These are phyloP conservation scores for Ceratobasidium sp. DNA, from an alignment of 1,284 basidiomycete genomes.

Conservation along the genomic window DNA sequence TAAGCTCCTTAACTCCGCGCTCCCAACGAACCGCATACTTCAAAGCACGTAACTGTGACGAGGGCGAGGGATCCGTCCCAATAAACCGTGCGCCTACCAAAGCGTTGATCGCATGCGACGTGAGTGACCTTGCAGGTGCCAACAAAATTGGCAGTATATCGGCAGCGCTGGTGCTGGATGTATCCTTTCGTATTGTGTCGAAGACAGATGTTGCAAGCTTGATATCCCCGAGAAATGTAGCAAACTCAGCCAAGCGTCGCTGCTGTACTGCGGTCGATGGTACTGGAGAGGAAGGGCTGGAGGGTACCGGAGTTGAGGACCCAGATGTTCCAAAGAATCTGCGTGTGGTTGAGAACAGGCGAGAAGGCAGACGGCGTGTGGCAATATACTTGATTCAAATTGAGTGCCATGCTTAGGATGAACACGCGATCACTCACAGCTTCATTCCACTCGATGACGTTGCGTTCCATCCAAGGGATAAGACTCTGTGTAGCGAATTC, in stretches of 20 bases:
- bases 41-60: constrained; percentile 70
- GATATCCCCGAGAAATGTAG: constrained; percentile 90
- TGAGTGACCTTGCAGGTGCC: constrained; percentile 68
- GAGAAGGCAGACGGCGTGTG: constrained; percentile 81
- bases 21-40: constrained; percentile 79
- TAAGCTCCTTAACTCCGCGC: constrained; percentile 62
- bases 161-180: constrained; percentile 69
- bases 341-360: constrained; percentile 88
- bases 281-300: constrained; percentile 54
- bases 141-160: constrained; percentile 78
- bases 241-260: constrained; percentile 92
- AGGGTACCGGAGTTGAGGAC: constrained; percentile 58
- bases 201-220: constrained; percentile 87
- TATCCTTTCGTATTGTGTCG: constrained; percentile 85
- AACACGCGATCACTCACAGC: constrained; percentile 59
- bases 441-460: constrained; percentile 95
- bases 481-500: constrained; percentile 93
- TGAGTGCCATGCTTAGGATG: constrained; percentile 10
- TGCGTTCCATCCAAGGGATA: constrained; percentile 96
- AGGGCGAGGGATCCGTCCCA: constrained; percentile 63
- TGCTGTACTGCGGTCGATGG: constrained; percentile 63
- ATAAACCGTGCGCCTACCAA: constrained; percentile 54
- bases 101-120: constrained; percentile 69
- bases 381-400: constrained; percentile 67
- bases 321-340: constrained; percentile 80